Base-by-base conservation (phyloP, 768 basidiomycete species). In the Phanerodontia chrysosporium region DNA sequence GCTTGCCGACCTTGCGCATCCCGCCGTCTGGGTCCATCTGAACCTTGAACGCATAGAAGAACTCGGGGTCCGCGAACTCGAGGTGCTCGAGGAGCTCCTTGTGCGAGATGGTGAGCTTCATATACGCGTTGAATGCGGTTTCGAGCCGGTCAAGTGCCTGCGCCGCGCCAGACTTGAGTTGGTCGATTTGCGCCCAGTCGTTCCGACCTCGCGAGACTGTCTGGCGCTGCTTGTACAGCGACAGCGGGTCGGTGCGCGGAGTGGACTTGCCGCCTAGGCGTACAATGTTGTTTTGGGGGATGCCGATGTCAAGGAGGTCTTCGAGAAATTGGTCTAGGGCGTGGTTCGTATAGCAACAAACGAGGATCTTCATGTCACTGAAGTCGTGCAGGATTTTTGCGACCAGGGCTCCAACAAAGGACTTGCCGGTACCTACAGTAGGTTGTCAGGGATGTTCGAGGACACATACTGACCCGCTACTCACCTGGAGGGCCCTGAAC, bases 271-370 rank as follows among this genome's bases (percentile, higher is more conserved):
- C 79, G 8, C 79, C 78, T 0, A 89, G 71, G 0, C 87, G 80
- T 30, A 87, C 80, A 54, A 90, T 81, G 29, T 69, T 74, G 0
- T 45, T 10, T 0, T 60, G 45, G 1, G 81, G 78, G 2, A 90
- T 86, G 0, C 84, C 86, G 29, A 84, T 83, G 21, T 77, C 75
- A 1, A 89, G 66, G 1, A 90, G 77, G 55, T 84, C 82, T 24
- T 82, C 80, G 3, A 90, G 75, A 56, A 90, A 85, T 52, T 87
- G 83, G 60, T 89, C 87, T 0, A 90, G 78, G 0, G 88, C 87
- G 46, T 90, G 88, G 58, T 90, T 90, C 1, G 87, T 90, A 61
- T 82, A 89, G 62, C 86, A 88, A 18, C 87, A 83, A 1, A 89
- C 85, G 3, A 89, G 78, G 24, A 90, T 87, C 0, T 67, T 82